Conservation (phyloP, 2,329 filamentous ascomycete genomes). For the Aspergillus nomiae region DNA sequence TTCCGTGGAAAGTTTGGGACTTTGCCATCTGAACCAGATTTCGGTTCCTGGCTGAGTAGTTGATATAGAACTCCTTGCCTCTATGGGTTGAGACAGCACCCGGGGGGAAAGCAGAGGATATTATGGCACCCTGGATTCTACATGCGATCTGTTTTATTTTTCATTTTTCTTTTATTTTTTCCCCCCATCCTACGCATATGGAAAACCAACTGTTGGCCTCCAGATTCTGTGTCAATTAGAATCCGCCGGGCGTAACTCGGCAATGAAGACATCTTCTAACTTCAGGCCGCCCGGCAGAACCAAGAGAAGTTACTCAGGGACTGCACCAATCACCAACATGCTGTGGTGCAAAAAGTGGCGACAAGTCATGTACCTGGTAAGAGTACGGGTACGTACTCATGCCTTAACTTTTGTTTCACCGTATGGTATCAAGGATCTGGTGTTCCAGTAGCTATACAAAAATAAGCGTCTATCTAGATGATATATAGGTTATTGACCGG, state of each 20-base stretch:
- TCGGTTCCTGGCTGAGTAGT: not conserved
- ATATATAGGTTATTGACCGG: slow-evolving; percentile 78
- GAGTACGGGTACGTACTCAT: too few species aligned
- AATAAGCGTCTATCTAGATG: slow-evolving; percentile 40
- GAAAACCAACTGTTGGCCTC: not conserved
- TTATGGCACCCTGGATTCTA: not conserved
- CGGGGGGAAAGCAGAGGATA: not conserved
- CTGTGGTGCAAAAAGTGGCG: not conserved
- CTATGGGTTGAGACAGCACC: too few species aligned
- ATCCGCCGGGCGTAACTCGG: not conserved
- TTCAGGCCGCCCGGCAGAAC: not conserved
- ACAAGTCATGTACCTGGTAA: not conserved
- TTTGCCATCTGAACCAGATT: not conserved
- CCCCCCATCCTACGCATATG: not conserved
- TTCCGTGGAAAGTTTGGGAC: not conserved
- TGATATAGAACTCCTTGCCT: not conserved
- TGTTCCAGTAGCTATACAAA: not conserved
- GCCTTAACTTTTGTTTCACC: not conserved
- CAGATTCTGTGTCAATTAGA: not conserved
- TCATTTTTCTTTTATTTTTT: not conserved
- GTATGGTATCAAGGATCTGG: not conserved
- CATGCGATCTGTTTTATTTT: not conserved
- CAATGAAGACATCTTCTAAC: not conserved
- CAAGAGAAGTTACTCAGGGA: not conserved
- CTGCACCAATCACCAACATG: not conserved